Percentiles rank a stretch among this genome's conserved stretches.
These are phyloP conservation scores for Pseudogymnoascus sp. DNA, from an alignment of 2,329 filamentous ascomycete species.

Conservation along the genomic window DNA sequence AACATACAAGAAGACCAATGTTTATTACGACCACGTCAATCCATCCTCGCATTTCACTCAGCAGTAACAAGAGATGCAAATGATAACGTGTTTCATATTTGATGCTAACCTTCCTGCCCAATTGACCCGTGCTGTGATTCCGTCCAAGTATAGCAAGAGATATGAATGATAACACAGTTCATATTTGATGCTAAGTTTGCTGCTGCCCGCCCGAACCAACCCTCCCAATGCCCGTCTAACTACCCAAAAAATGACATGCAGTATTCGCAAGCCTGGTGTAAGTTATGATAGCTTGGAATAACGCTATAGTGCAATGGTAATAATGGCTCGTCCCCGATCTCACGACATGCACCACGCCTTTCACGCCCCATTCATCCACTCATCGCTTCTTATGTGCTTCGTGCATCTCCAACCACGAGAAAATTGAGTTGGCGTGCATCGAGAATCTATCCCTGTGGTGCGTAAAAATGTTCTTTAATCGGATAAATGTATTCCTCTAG, in stretches of 20 bases:
- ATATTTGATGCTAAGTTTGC: constrained; percentile 5
- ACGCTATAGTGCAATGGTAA: not conserved
- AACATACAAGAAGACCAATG: not conserved
- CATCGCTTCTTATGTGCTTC: not conserved
- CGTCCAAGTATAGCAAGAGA: not conserved
- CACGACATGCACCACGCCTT: not conserved
- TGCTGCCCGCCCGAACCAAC: not conserved
- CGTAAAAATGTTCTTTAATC: constrained; percentile 7
- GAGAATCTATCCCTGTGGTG: not conserved
- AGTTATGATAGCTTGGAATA: not conserved
- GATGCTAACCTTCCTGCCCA: not conserved
- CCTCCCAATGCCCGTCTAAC: not conserved
- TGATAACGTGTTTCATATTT: not conserved
- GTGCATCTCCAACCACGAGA: not conserved
- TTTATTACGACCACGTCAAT: not conserved
- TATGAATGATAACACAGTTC: not conserved
- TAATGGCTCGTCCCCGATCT: not conserved
- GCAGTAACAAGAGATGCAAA: not conserved
- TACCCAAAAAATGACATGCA: constrained; percentile 8
- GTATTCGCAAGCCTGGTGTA: not conserved
- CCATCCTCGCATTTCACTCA: too few species aligned
- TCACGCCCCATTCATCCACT: not conserved
- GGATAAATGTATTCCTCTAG: not conserved
- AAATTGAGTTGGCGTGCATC: not conserved
- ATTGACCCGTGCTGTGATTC: not conserved